Percentiles rank a stretch among this genome's conserved stretches.
phyloP scores from a whole-genome alignment of 352 stramenopile species.

The Phytophthora hibernalis region DNA sequence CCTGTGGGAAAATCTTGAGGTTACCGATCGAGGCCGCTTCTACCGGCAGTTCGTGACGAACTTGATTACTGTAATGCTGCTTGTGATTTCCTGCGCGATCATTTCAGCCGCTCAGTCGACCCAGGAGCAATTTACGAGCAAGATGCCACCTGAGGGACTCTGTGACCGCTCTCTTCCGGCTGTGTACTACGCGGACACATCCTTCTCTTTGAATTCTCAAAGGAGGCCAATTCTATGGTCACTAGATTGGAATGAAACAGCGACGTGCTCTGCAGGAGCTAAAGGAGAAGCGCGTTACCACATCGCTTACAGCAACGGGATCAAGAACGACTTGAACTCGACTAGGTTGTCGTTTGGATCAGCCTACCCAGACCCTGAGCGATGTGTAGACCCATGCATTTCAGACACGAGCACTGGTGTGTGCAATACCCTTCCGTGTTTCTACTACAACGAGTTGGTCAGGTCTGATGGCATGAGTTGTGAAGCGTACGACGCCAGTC shows the following conservation, averaged over 20 bases:
- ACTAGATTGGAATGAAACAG: conserved; percentile 35
- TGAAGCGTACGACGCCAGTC: conserved; percentile 41
- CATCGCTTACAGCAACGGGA: conserved; percentile 45
- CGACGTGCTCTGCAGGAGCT: conserved; percentile 21
- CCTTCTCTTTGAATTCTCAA: conserved; percentile 17
- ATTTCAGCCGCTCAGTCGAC: conserved; percentile 54
- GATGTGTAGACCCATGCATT: conserved; percentile 52
- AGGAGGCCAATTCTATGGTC: conserved; percentile 31
- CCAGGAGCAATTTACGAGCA: conserved; percentile 47
- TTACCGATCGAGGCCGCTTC: conserved; percentile 64
- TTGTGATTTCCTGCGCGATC: conserved; percentile 51
- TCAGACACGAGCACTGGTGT: conserved; percentile 27
- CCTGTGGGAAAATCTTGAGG: conserved; percentile 86
- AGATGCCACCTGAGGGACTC: conserved; percentile 44
- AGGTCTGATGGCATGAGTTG: conserved; percentile 26
- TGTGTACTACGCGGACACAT: conserved; percentile 45
- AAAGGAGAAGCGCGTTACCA: conserved; percentile 37
- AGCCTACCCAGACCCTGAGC: conserved; percentile 23
- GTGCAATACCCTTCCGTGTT: conserved; percentile 57
- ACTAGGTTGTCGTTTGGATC: conserved; percentile 16
- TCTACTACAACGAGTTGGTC: conserved; percentile 47
- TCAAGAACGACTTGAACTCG: conserved; percentile 29
- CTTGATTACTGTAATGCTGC: conserved; percentile 52
- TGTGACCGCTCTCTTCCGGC: conserved; percentile 46
- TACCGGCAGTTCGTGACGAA: conserved; percentile 74